Base-by-base conservation (phyloP, 2,329 filamentous ascomycete species). In the Talaromyces sp. region DNA sequence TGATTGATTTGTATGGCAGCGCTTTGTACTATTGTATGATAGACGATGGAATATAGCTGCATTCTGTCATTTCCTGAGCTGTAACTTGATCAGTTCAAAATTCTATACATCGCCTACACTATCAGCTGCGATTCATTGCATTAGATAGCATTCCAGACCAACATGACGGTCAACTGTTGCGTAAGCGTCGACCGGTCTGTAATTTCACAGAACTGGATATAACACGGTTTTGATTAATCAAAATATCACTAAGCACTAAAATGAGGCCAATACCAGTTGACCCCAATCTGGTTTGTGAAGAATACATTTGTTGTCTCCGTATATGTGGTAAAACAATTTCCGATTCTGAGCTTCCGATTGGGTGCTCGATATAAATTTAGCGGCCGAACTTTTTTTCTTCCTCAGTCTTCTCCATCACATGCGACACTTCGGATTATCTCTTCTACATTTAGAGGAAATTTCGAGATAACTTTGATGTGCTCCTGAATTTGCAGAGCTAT, bases 11-110 rank as follows among this genome's bases (percentile, higher is more conserved):
- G 67, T 69, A 71, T 61, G 70, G 68, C 72, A 66, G 64, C 64
- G 72, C 68, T 68, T 70, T 77, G 75, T 77, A 75, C 74, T 77
- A 73, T 74, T 79, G 78, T 80, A 80, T 78, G 75, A 80, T 80
- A 80, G 78, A 80, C 75, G 77, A 80, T 79, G 78, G 78, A 78
- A 79, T 78, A 71, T 74, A 77, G 74, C 74, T 76, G 78, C 75
- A 77, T 78, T 76, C 77, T 75, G 75, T 72, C 73, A 73, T 43
- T 61, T 63, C 6, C 15, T 19, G 36, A 58, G 54, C 34, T 19
- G 15, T 45, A 19, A 25, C 8, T 27, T 31, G 25, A 15, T 45
- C 36, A 43, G 34, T 19, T 59, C 25, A 22, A 19, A 13, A n/a
- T 43, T n/a, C 15, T 43, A 8, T 13, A 25, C 22, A 15, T 58